Evolutionary conservation across 2,329 filamentous ascomycete genomes (phyloP), one percentile per base, ranked within the genome.

Genomic region (Cladosporium cucumerinum): DNA sequence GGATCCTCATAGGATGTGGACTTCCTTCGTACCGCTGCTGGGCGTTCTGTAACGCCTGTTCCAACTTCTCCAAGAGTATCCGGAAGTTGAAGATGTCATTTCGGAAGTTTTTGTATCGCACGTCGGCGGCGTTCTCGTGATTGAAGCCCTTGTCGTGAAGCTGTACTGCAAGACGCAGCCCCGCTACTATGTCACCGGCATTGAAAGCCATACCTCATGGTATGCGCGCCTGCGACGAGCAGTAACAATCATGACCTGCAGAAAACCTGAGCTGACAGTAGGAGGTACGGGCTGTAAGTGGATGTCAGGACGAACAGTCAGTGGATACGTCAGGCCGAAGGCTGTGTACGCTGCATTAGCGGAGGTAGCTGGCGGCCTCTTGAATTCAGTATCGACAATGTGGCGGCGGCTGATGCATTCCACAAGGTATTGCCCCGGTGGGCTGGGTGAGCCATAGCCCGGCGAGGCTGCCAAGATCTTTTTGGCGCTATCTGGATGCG

Each of bases 61-160:
- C 57, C 23, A 72, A 63, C 32, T 57, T 65, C 48, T 68, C 58
- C 2, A 72, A 64, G 5, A 66, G 55, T 21, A 61, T 34, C 18
- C 66, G 61, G 28, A 72, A 70, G 23, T 68, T 65, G 61, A 65
- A 46, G n/a, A 72, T 67, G 32, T 71, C 69, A 16, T 66, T 65
- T 26, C 63, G 66, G 65, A 72, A 71, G 23, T 67, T 66, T 16
- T 55, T 49, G 54, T 71, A 72, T n/a, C 65, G 66, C 21, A 66
- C 59, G 36, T 70, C 67, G 59, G 67, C 65, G 63, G 66, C 26
- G 51, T 69, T 67, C 64, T 68, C 66, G 48, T 68, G 57, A 18
- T 66, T 61, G 57, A 71, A 67, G 32, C 68, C 65, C 49, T 54
- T 63, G n/a, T 67, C 66, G 57, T 68, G 70, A 12, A 69, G 64